Evolutionary conservation across 768 basidiomycete species (phyloP), one percentile per base, ranked within the genome.

Genomic region (Rhizopogon rudus): DNA sequence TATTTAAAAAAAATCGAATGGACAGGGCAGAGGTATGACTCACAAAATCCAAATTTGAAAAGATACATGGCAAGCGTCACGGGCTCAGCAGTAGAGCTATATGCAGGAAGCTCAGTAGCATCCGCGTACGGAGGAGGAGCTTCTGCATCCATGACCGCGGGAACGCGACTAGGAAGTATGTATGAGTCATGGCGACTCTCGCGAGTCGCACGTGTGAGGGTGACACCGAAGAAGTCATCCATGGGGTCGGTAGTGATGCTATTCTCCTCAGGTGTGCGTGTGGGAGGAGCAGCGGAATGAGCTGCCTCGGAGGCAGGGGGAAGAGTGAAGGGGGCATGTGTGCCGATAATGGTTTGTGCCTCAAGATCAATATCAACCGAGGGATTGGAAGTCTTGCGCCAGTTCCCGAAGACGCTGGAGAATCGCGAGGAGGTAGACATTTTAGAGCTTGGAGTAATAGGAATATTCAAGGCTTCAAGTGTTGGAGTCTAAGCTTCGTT

Each of bases 1-100:
- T 9, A 33, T 29, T 51, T 52, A 54, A 37, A 52, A 33, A 41
- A 17, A 44, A n/a, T 22, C 12, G 37, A 13, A 46, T 8, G 16
- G 5, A 35, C 17, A 6, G 6, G 1, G 7, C 29, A 29, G 14
- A 33, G 16, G 10, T 6, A 46, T 5, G 10, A 73, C 79, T 65
- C 58, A 81, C 79, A 29, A 62, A 80, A 80, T 22, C 80, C 79
- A 29, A 73, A 77, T 57, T 73, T 77, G 71, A 80, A 81, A 40
- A 80, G 68, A 59, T 75, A 75, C 65, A 66, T 71, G 1, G 77
- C 78, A 54, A 80, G 73, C 42, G 78, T 78, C 40, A 64, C 58
- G 31, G 75, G 77, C 64, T 77, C 73, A 6, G 64, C 66, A 12
- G 72, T 29, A 13, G 62, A 56, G 6, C 65, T 60, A 54, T 77